Conservation (phyloP, 2,329 filamentous ascomycete species). For the Fusarium kyushuense region DNA sequence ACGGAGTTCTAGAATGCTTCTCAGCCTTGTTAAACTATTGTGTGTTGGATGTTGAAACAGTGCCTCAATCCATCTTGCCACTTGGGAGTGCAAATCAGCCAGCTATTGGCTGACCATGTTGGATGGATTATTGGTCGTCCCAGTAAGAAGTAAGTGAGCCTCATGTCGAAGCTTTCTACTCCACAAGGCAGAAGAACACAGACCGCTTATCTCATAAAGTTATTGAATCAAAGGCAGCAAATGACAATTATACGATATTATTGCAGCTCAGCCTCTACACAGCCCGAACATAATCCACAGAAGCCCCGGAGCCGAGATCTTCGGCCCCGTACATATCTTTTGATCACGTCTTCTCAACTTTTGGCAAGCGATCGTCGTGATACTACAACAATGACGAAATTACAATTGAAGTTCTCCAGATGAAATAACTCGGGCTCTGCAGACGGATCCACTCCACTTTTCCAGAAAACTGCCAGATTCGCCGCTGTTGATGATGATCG, state of each 20-base stretch:
- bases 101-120: neutral
- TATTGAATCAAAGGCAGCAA: neutral
- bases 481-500: neutral
- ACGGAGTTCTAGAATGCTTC: constrained; percentile 37
- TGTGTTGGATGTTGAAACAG: neutral
- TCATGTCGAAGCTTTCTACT: constrained; percentile 13
- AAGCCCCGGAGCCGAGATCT: constrained; percentile 14
- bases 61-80: constrained; percentile 29
- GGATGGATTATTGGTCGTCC: neutral
- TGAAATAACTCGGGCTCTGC: neutral
- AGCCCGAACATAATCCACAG: constrained; percentile 13
- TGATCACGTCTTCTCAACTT: constrained; percentile 6
- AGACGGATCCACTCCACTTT: constrained; percentile 8
- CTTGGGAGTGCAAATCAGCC: neutral
- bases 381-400: constrained; percentile 12
- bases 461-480: constrained; percentile 12
- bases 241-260: neutral
- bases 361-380: constrained; percentile 10
- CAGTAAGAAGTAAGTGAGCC: neutral
- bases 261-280: constrained; percentile 25
- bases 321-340: constrained; percentile 24
- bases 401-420: neutral
- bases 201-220: constrained; percentile 7
- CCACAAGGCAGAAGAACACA: constrained; percentile 28
- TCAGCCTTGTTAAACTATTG: constrained; percentile 1